These are phyloP conservation scores for Ceratobasidium sp. DNA, from an alignment of 1,284 basidiomycete species.

Conservation along the genomic window DNA sequence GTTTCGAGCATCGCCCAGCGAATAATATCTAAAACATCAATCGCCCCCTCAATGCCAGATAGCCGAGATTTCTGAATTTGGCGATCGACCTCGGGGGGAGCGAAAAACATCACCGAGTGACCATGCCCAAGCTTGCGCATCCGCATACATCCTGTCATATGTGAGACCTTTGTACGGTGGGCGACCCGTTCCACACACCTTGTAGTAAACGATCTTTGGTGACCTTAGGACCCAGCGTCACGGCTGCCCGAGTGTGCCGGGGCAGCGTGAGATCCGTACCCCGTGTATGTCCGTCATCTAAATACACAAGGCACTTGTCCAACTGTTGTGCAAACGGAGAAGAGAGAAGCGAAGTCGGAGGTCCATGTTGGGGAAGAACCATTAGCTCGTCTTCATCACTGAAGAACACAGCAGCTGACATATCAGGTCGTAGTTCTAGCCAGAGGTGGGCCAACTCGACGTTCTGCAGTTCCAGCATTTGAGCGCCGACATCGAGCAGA, in stretches of 20 bases:
- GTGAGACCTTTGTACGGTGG: conserved; percentile 51
- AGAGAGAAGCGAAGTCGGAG: conserved; percentile 56
- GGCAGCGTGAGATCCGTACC: conserved; percentile 68
- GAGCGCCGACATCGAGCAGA: conserved; percentile 67
- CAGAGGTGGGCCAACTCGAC: conserved; percentile 57
- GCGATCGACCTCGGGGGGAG: conserved; percentile 61
- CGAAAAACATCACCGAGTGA: conserved; percentile 64
- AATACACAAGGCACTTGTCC: conserved; percentile 62
- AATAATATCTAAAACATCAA: conserved; percentile 24
- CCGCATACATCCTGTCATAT: conserved; percentile 63
- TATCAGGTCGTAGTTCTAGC: conserved; percentile 56
- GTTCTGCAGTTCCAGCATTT: conserved; percentile 65
- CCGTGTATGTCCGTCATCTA: conserved; percentile 68
- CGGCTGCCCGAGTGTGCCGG: conserved; percentile 58
- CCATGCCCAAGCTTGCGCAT: conserved; percentile 64
- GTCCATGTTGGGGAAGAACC: conserved; percentile 58
- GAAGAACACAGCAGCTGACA: conserved; percentile 62
- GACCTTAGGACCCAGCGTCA: conserved; percentile 64
- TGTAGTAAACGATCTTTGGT: conserved; percentile 67
- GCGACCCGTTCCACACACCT: conserved; percentile 54
- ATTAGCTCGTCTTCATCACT: conserved; percentile 58
- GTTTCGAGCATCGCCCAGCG: conserved; percentile 40
- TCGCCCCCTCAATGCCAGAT: neutral
- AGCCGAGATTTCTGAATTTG: conserved; percentile 53
- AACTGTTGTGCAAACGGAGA: conserved; percentile 60